Conservation (phyloP, 306 rosid genomes). For the Dryas drummondii region DNA sequence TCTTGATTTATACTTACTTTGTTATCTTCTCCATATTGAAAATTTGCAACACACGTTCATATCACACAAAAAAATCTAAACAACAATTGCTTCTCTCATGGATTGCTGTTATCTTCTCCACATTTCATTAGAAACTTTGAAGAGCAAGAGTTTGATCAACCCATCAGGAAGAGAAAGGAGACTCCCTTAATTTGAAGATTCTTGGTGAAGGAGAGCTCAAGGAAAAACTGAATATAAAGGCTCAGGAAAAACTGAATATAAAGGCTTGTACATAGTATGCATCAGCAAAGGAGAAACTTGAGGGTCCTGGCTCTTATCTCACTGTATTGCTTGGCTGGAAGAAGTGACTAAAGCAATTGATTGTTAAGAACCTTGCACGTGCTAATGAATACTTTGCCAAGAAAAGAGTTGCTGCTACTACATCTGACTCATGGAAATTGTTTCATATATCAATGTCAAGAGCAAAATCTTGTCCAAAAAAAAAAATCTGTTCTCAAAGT, state of each 20-base stretch:
- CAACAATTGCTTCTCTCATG: too few relatives aligned
- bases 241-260: too few relatives aligned
- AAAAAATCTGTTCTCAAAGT: too few relatives aligned
- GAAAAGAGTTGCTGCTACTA: slow-evolving; percentile 66
- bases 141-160: too few relatives aligned
- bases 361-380: slow-evolving; percentile 88
- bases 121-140: too few relatives aligned
- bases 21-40: too few relatives aligned
- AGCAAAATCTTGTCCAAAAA: neutral
- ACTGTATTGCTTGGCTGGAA: slow-evolving; percentile 84
- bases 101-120: too few relatives aligned
- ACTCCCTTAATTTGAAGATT: slow-evolving; percentile 34
- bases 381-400: slow-evolving; percentile 93
- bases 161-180: too few relatives aligned
- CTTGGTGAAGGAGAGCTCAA: slow-evolving; percentile 80
- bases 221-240: slow-evolving; percentile 67
- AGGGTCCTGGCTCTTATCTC: slow-evolving; percentile 74
- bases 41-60: too few relatives aligned
- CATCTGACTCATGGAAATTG: slow-evolving; percentile 14
- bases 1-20: too few relatives aligned
- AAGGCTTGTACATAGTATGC: slow-evolving; percentile 75
- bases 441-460: slow-evolving; percentile 5
- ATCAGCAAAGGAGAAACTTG: slow-evolving; percentile 87
- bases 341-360: slow-evolving; percentile 96
- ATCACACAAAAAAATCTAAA: too few relatives aligned